A percentile compares a stretch with the other conserved stretches of the same genome.
Conservation (phyloP, 345 rosid species). For the Aquilaria yunnanensis region DNA sequence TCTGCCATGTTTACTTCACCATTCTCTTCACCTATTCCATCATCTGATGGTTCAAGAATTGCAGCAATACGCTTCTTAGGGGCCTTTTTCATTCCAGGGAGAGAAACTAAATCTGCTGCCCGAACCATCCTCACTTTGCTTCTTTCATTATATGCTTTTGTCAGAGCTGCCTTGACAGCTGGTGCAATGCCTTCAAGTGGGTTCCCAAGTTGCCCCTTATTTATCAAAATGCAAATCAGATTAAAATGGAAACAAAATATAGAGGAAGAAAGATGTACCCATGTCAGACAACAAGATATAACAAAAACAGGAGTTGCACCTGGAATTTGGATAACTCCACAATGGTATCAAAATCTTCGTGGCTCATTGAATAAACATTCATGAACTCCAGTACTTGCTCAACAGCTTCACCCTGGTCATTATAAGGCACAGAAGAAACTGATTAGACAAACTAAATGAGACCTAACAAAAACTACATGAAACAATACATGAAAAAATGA, state of each 20-base stretch:
- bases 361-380: slow-evolving; percentile 83
- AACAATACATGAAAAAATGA: no score
- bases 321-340: slow-evolving; percentile 76
- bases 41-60: slow-evolving; percentile 64
- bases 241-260: not conserved
- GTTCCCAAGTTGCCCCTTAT: slow-evolving; percentile 57
- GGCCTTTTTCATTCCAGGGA: slow-evolving; percentile 81
- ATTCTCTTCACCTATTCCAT: slow-evolving; percentile 53
- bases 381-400: slow-evolving; percentile 79
- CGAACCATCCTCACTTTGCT: slow-evolving; percentile 72
- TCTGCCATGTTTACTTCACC: slow-evolving; percentile 37
- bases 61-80: slow-evolving; percentile 80
- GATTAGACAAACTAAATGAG: not conserved
- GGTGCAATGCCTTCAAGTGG: slow-evolving; percentile 85
- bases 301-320: slow-evolving; percentile 29
- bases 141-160: slow-evolving; percentile 72
- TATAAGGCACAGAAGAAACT: not conserved
- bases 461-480: no score
- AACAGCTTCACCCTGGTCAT: slow-evolving; percentile 84
- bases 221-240: not conserved
- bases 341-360: slow-evolving; percentile 79
- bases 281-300: not conserved
- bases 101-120: slow-evolving; percentile 76
- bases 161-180: slow-evolving; percentile 82
- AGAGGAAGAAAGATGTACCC: not conserved